A percentile compares a stretch with the other conserved stretches of the same genome.
Evolutionary conservation across 768 basidiomycete genomes (phyloP).

Genomic region (Rhodotorula kratochvilovae): DNA sequence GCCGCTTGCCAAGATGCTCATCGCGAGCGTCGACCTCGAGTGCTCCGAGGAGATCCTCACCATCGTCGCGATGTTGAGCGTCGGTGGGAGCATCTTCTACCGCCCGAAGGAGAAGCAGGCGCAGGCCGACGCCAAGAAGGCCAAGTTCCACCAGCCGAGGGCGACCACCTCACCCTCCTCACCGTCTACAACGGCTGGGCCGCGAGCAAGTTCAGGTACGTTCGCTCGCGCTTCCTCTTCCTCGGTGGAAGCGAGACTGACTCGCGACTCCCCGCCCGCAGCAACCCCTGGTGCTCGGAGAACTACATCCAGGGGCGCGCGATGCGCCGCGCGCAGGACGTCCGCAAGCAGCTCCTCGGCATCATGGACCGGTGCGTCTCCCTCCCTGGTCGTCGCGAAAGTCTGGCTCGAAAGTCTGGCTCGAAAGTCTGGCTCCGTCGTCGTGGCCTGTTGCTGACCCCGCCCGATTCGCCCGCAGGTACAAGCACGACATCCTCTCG

Average conservation of each 20-base stretch:
- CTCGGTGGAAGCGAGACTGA: background rate
- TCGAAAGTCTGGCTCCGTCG: too few relatives aligned
- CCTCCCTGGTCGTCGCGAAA: too few relatives aligned
- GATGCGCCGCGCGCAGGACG: slow-evolving; percentile 95
- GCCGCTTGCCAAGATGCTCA: slow-evolving; percentile 91
- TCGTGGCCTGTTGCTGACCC: too few relatives aligned
- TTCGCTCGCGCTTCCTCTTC: background rate
- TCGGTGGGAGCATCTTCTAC: slow-evolving; percentile 87
- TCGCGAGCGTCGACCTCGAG: slow-evolving; percentile 91
- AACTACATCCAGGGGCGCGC: slow-evolving; percentile 98
- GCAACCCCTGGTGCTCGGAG: slow-evolving; percentile 96
- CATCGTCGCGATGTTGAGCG: slow-evolving; percentile 94
- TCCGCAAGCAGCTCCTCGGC: slow-evolving; percentile 90
- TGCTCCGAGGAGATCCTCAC: slow-evolving; percentile 98
- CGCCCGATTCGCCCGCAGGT: slow-evolving; percentile 57
- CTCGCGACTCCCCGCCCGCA: background rate
- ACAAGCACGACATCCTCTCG: slow-evolving; percentile 93
- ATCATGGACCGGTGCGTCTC: slow-evolving; percentile 87
- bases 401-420: too few relatives aligned
- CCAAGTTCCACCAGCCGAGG: slow-evolving; percentile 98
- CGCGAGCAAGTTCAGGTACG: slow-evolving; percentile 69
- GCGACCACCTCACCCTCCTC: slow-evolving; percentile 83
- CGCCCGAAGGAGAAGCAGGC: slow-evolving; percentile 99
- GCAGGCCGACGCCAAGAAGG: slow-evolving; percentile 98
- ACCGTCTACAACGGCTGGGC: slow-evolving; percentile 99